Evolutionary conservation across 2,329 filamentous ascomycete genomes (phyloP), one percentile per base, ranked within the genome.

Genomic region (Alternaria sp.): DNA sequence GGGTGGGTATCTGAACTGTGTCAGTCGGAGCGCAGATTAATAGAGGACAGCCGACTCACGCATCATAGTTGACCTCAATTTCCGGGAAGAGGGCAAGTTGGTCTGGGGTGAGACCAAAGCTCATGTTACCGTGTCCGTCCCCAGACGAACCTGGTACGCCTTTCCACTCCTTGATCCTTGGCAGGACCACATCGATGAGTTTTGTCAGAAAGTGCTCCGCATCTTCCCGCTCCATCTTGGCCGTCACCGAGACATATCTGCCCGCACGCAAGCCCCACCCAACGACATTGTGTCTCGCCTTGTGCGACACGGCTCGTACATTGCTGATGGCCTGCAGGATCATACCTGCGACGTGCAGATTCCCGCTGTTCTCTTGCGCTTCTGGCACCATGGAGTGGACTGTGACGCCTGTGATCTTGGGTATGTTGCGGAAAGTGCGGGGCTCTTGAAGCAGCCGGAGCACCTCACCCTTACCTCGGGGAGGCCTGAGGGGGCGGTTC

Each of bases 121-220:
- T 87, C 70, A 99, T 86, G 80, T 98, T 97, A 41, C 96, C 96
- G 65, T 91, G 90, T 75, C 89, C 90, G 79, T 99, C 96, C 75
- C 96, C 96, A 43, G 92, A 92, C 46, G 84, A 87, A 53, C 89
- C 89, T 71, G 87, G 87, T n/a, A 92, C 84, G 63, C 96, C 96
- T 60, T 88, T 88, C 92, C 93, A 99, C 72, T 99, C 96, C 85
- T 98, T 99, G 82, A 99, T 96, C 76, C 90, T 92, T 43, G 96
- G 96, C 78, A 98, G 86, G 6, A 99, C 94, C 9, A 98, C 85
- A 78, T 97, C 93, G 59, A 98, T 86, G 71, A 94, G 85, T 84
- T 97, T 97, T 75, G 95, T 92, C 47, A 99, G 78, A 79, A 99
- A 97, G 79, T 97, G 91, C 67, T 93, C 92, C 74, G 96, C 96